Base-by-base conservation (phyloP, 805 yeast species). In the Candida methanosorbosa region DNA sequence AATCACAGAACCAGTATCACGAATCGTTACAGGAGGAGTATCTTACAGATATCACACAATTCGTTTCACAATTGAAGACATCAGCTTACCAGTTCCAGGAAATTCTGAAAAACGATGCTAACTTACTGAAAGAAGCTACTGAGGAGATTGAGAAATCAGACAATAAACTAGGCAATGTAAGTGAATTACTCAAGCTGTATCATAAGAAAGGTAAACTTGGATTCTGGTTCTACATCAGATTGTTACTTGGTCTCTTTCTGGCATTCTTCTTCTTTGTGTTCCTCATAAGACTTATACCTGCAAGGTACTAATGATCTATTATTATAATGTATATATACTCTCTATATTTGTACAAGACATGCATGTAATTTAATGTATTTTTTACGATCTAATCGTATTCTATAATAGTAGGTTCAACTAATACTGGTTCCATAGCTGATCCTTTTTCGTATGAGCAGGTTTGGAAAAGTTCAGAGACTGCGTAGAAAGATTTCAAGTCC, bases 71-170 rank as follows among this genome's bases (percentile, higher is more conserved):
- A 3, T 37, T 57, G 4, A 55, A 48, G 24, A 44, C 45, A 13
- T 57, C 58, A 33, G 62, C 62, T 1, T 29, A 46, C 9, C 57
- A 52, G 31, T 56, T 58, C 32, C 61, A 57, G 29, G 53, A 54
- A 27, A 30, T 53, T 44, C 25, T 58, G 4, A 47, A 45, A 29
- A 47, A 54, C 27, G 63, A 58, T 42, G 61, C 61, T 1, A 42
- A 31, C 5, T 46, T 58, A 11, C 39, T 58, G 30, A 55, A 49
- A 29, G 58, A 57, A 27, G 60, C 61, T 9, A 45, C 56, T 9
- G 55, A 52, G 28, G 53, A 54, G 33, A 50, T 58, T 31, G 63
- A 58, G 18, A 40, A 47, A 16, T 52, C 59, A 1, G 44, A 44
- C 27, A 53, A 55, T 12, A 49, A 40, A 19, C 48, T 58, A 29